Base-by-base conservation (phyloP, 306 rosid species). In the Potentilla sterilis region DNA sequence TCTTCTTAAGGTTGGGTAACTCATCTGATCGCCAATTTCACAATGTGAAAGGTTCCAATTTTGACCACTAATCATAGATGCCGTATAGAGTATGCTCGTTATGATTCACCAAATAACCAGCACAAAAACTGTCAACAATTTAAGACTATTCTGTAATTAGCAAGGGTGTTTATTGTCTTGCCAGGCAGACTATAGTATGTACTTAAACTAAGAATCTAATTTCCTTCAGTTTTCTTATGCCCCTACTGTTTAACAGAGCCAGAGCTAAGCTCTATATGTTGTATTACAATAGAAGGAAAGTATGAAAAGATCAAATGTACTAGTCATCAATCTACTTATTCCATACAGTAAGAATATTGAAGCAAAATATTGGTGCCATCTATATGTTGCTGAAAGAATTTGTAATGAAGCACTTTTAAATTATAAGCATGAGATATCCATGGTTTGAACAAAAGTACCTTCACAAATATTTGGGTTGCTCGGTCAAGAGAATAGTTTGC, bases 401-500 rank as follows among this genome's bases (percentile, higher is more conserved):
- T 35, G 16, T 28, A 70, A 49, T 19, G 47, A 10, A 51, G 34
- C 13, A 18, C 19, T 5, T 51, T 49, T 70, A 28, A 7, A 48
- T 32, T 49, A 10, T 54, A 34, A 48, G 63, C 63, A 35, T 21
- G 61, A 34, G 12, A 48, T 34, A 70, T 48, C 24, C 35, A 67
- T 41, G 34, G 76, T 38, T 72, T 40, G 40, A 35, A 46, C 72
- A 64, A 67, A 77, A 74, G 79, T 81, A 94, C 98, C 96, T 87
- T 91, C 69, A 90, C 81, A 81, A 86, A 87, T 75, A 78, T 85
- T 83, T 81, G 86, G 47, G 98, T 91, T 21, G 91, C 94, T 87
- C 98, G 89, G 72, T 88, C 88, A 77, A 91, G 88, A 80, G 97
- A 88, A 82, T 79, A 81, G 80, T 82, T 90, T 77, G 98, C 92